Evolutionary conservation across 306 rosid genomes (phyloP).

Genomic region (Cucurbita ficifolia): DNA sequence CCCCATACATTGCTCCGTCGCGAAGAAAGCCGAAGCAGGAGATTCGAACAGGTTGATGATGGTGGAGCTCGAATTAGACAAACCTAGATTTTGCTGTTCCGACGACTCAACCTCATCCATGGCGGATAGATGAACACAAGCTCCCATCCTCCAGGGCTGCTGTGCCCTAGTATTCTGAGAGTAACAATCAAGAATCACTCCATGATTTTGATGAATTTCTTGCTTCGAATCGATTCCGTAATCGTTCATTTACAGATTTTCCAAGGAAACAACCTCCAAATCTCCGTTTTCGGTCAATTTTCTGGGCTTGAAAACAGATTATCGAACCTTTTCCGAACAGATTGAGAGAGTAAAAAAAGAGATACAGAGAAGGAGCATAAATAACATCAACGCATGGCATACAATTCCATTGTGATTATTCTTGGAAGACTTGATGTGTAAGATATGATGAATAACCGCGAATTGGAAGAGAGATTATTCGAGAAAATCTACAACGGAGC

Average conservation of each 20-base stretch:
- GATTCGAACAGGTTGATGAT: conserved; percentile 51
- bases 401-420: not conserved
- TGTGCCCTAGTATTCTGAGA: conserved; percentile 21
- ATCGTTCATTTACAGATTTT: conserved; percentile 1
- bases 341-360: not conserved
- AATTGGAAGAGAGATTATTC: not conserved
- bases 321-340: not conserved
- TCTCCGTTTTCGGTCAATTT: not conserved
- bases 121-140: conserved; percentile 24
- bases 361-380: not conserved
- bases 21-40: conserved; percentile 52
- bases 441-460: conserved; percentile 1
- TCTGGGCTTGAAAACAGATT: not conserved
- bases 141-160: conserved; percentile 34
- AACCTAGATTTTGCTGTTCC: conserved; percentile 19
- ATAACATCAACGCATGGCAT: conserved; percentile 1
- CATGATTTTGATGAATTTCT: conserved; percentile 27
- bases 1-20: conserved; percentile 63
- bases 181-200: conserved; percentile 17
- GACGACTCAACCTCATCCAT: conserved; percentile 14
- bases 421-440: not conserved
- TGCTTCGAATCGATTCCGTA: conserved; percentile 30
- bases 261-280: not conserved
- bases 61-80: conserved; percentile 20
- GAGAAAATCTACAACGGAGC: not conserved